A percentile compares a stretch with the other conserved stretches of the same genome.
phyloP scores from a whole-genome alignment of 148 eudicot genomes.

The Rhododendron griersonianum region DNA sequence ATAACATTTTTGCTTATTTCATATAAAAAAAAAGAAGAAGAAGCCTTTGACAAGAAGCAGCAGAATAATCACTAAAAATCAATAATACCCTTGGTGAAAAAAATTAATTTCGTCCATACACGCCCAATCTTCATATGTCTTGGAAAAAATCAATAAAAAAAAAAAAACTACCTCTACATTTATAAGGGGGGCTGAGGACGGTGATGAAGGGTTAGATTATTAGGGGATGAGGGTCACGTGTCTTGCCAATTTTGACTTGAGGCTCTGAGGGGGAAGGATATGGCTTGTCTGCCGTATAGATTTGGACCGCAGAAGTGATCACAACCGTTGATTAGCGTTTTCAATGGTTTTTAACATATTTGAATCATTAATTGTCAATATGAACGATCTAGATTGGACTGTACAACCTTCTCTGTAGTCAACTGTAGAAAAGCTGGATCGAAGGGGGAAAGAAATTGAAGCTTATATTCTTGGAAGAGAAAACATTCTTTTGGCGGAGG shows the following conservation, averaged over 20 bases:
- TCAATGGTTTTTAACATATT: too few relatives aligned
- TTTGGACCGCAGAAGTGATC: too few relatives aligned
- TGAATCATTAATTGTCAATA: too few relatives aligned
- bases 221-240: background rate
- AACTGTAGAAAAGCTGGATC: background rate
- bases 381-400: too few relatives aligned
- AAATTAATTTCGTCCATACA: background rate
- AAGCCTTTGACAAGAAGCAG: too few relatives aligned
- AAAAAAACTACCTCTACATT: background rate
- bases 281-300: too few relatives aligned
- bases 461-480: background rate
- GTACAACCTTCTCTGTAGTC: too few relatives aligned
- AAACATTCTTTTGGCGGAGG: too few relatives aligned
- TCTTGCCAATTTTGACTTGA: background rate
- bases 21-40: too few relatives aligned
- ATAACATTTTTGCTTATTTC: too few relatives aligned
- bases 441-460: background rate
- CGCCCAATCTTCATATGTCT: background rate
- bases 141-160: background rate
- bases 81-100: background rate
- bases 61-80: too few relatives aligned
- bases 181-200: background rate
- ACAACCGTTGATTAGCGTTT: rapidly evolving
- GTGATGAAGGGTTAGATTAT: background rate
- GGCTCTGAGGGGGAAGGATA: background rate